Percentiles rank a stretch among this genome's conserved stretches.
Evolutionary conservation across 257 asterid genomes (phyloP).

Genomic region (Paulownia fortunei): DNA sequence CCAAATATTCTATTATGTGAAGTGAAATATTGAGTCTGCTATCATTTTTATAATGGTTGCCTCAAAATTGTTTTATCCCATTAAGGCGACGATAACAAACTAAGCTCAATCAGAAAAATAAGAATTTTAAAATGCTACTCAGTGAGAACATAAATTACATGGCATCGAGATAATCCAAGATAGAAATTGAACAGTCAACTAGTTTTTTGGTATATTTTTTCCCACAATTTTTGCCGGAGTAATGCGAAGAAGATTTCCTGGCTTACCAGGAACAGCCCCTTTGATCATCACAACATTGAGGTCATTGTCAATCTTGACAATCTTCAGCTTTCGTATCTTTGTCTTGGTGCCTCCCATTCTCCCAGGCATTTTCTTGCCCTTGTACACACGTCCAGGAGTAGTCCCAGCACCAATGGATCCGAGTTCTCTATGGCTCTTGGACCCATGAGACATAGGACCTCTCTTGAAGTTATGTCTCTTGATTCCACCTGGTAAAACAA

Average conservation of each 20-base stretch:
- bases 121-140: slow-evolving; percentile 4
- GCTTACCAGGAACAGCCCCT: slow-evolving; percentile 97
- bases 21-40: no score
- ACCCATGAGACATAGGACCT: slow-evolving; percentile 96
- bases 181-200: slow-evolving; percentile 21
- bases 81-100: not conserved
- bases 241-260: slow-evolving; percentile 93
- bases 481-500: slow-evolving; percentile 75
- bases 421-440: slow-evolving; percentile 89
- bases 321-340: slow-evolving; percentile 82
- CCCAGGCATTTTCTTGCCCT: slow-evolving; percentile 98
- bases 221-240: slow-evolving; percentile 98
- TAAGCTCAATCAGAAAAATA: not conserved
- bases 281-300: slow-evolving; percentile 82
- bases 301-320: slow-evolving; percentile 82
- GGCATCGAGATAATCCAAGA: not conserved
- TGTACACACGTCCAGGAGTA: slow-evolving; percentile 92
- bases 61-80: slow-evolving; percentile 11
- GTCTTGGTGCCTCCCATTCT: slow-evolving; percentile 94
- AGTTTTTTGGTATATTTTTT: slow-evolving; percentile 73
- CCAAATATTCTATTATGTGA: not conserved
- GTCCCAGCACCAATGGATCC: slow-evolving; percentile 99
- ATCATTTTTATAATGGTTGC: not conserved
- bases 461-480: slow-evolving; percentile 93
- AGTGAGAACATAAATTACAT: slow-evolving; percentile 27